Percentiles rank a stretch among this genome's conserved stretches.
phyloP scores from a whole-genome alignment of 352 stramenopile genomes.

The Globisporangium perplexum region DNA sequence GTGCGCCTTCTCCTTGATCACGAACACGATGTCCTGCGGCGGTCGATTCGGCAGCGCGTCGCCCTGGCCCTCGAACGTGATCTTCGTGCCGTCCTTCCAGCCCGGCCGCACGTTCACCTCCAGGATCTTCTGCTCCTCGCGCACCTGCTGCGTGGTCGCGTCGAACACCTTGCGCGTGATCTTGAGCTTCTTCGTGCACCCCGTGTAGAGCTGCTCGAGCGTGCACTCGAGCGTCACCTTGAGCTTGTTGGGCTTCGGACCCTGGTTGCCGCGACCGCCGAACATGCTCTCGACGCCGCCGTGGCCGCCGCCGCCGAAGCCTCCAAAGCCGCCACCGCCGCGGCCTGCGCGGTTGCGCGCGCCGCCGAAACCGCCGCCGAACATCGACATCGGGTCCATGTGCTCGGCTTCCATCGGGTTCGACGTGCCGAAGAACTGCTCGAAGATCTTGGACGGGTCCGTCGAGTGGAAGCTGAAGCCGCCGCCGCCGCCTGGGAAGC shows the following conservation, averaged over 20 bases:
- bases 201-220: slow-evolving; percentile 85
- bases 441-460: slow-evolving; percentile 86
- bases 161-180: slow-evolving; percentile 91
- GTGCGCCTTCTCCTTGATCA: slow-evolving; percentile 90
- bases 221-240: slow-evolving; percentile 90
- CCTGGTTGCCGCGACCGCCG: slow-evolving; percentile 25
- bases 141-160: slow-evolving; percentile 70
- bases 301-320: not conserved
- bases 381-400: slow-evolving; percentile 68
- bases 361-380: slow-evolving; percentile 22
- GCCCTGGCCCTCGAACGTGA: slow-evolving; percentile 94
- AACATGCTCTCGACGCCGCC: no score
- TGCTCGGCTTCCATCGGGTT: slow-evolving; percentile 74
- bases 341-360: slow-evolving; percentile 2
- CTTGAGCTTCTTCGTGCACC: slow-evolving; percentile 91
- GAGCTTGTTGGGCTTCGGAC: slow-evolving; percentile 36
- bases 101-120: slow-evolving; percentile 95
- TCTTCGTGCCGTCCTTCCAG: slow-evolving; percentile 95
- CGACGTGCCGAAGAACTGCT: slow-evolving; percentile 87
- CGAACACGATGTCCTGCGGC: slow-evolving; percentile 94
- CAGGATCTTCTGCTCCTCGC: slow-evolving; percentile 94
- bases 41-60: slow-evolving; percentile 88
- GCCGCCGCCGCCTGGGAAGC: slow-evolving; percentile 44
- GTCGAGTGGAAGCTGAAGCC: slow-evolving; percentile 74
- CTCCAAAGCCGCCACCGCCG: not conserved